These are phyloP conservation scores for Tephrocybe sp. DNA, from an alignment of 768 basidiomycete species.

Conservation along the genomic window DNA sequence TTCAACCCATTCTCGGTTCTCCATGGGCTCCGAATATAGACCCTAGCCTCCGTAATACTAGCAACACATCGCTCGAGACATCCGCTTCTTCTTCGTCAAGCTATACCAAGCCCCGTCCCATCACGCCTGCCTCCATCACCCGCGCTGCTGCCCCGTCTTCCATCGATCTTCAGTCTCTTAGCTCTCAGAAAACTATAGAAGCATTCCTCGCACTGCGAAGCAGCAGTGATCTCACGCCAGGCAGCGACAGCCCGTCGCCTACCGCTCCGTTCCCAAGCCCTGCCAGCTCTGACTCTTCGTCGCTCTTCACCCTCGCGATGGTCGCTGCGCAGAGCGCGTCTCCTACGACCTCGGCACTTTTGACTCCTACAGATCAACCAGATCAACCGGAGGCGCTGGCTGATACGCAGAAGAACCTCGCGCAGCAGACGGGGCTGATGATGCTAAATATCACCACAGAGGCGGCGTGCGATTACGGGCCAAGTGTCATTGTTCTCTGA, in stretches of 20 bases:
- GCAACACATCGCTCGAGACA: constrained; percentile 3
- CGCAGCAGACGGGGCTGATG: constrained; percentile 12
- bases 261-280: constrained; percentile 22
- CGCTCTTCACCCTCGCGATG: constrained; percentile 25
- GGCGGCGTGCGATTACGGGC: constrained; percentile 18
- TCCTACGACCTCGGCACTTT: constrained; percentile 26
- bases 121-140: constrained; percentile 20
- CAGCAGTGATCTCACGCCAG: constrained; percentile 23
- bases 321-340: constrained; percentile 22
- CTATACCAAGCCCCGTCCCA: constrained; percentile 2
- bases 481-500: constrained; percentile 6
- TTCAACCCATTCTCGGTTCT: constrained; percentile 13
- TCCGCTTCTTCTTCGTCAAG: constrained; percentile 9
- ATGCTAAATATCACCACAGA: constrained; percentile 18
- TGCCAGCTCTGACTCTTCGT: constrained; percentile 19
- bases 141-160: constrained; percentile 27
- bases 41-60: background rate
- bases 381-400: constrained; percentile 4
- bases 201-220: constrained; percentile 27
- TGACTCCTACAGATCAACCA: constrained; percentile 28
- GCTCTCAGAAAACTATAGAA: constrained; percentile 25
- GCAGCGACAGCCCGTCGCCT: constrained; percentile 26
- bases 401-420: constrained; percentile 8
- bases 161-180: constrained; percentile 26
- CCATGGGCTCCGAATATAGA: constrained; percentile 17